These are phyloP conservation scores for Calonectria crousiana DNA, from an alignment of 2,329 filamentous ascomycete genomes.

Conservation along the genomic window DNA sequence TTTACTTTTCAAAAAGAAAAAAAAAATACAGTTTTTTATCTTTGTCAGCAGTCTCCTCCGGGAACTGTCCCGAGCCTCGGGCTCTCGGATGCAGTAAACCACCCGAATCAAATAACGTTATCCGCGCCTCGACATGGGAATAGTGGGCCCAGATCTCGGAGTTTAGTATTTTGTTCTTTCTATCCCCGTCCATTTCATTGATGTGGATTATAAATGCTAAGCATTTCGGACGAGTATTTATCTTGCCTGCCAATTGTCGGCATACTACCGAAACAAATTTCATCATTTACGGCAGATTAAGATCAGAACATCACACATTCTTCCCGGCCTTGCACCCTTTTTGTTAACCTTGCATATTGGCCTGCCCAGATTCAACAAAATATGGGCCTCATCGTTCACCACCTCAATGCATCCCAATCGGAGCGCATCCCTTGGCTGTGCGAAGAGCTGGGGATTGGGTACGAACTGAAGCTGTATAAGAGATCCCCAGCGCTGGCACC, in stretches of 20 bases:
- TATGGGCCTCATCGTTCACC: slow-evolving; percentile 59
- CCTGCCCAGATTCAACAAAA: background rate
- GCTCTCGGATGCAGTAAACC: background rate
- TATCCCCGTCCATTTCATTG: background rate
- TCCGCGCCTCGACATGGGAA: background rate
- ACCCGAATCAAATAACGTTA: too few relatives aligned
- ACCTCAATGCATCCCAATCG: slow-evolving; percentile 70
- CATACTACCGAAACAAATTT: background rate
- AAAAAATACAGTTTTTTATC: too few relatives aligned
- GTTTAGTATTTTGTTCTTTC: background rate
- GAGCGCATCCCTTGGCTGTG: slow-evolving; percentile 75
- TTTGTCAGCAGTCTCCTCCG: too few relatives aligned
- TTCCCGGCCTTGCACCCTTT: background rate
- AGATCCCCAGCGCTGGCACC: slow-evolving; percentile 36
- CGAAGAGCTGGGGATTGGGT: slow-evolving; percentile 71
- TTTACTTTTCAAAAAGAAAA: too few relatives aligned
- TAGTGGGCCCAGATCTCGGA: background rate
- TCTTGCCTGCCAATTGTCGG: background rate
- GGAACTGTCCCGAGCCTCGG: background rate
- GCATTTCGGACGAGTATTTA: background rate
- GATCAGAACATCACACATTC: background rate
- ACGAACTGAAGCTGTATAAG: slow-evolving; percentile 48
- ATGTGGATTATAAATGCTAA: background rate
- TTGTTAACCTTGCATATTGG: background rate
- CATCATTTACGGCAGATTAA: background rate